Conservation (phyloP, 139 green algal species). For the Asterochloris sp. region DNA sequence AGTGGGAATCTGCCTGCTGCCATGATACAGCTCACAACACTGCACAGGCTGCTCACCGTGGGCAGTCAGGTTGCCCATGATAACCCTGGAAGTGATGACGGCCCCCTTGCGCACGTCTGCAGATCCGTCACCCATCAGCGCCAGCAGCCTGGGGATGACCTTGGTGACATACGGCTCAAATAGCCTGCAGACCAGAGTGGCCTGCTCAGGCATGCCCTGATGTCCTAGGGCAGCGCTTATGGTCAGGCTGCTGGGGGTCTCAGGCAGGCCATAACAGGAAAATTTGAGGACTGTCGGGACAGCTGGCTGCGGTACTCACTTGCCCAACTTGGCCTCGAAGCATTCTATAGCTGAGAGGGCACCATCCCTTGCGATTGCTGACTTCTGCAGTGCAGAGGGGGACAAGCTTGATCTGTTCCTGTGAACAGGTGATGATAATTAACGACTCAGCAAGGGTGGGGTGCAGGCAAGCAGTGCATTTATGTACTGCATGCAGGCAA, state of each 20-base stretch:
- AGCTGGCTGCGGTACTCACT: slow-evolving; percentile 13
- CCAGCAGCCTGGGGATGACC: slow-evolving; percentile 90
- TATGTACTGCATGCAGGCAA: background rate
- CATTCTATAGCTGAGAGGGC: slow-evolving; percentile 91
- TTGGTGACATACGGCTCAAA: slow-evolving; percentile 99
- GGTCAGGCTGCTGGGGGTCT: background rate
- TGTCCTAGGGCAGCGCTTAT: background rate
- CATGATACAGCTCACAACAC: background rate
- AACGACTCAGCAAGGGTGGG: background rate
- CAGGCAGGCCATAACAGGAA: background rate
- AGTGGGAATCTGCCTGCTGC: background rate
- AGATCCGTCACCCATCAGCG: slow-evolving; percentile 81
- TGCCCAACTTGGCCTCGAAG: slow-evolving; percentile 88
- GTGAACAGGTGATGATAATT: too few species aligned
- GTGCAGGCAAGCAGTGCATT: background rate
- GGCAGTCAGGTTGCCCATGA: slow-evolving; percentile 92
- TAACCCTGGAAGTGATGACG: slow-evolving; percentile 71
- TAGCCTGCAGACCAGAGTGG: slow-evolving; percentile 37
- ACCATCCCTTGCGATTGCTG: slow-evolving; percentile 68
- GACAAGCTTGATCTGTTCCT: too few species aligned
- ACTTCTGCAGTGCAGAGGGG: background rate
- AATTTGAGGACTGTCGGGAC: background rate
- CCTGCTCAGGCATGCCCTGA: background rate
- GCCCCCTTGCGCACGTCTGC: slow-evolving; percentile 70
- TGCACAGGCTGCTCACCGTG: slow-evolving; percentile 33